Conservation (phyloP, 352 stramenopile species). For the Phytophthora pistaciae region DNA sequence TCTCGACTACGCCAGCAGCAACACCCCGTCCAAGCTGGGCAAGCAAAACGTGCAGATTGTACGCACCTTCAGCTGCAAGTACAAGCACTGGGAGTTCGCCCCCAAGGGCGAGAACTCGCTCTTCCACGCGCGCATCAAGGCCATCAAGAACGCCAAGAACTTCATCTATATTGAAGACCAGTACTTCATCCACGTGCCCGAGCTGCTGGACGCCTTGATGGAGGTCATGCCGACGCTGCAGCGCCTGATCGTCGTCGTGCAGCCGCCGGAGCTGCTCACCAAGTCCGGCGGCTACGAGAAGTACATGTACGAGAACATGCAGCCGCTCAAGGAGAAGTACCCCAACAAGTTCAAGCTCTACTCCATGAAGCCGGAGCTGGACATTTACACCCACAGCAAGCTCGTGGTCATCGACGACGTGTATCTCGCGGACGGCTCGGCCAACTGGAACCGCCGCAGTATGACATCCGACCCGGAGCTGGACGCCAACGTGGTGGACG, state of each 20-base stretch:
- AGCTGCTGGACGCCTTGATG: constrained; percentile 51
- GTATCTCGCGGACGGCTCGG: constrained; percentile 56
- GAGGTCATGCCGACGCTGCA: constrained; percentile 50
- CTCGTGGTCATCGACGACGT: constrained; percentile 66
- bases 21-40: constrained; percentile 21
- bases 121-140: constrained; percentile 59
- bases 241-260: constrained; percentile 57
- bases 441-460: constrained; percentile 72
- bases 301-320: constrained; percentile 57
- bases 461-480: too few relatives aligned
- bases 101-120: constrained; percentile 56
- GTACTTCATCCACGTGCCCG: constrained; percentile 64
- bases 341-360: constrained; percentile 65
- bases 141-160: constrained; percentile 62
- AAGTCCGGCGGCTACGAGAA: constrained; percentile 48
- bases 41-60: constrained; percentile 58
- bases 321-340: constrained; percentile 46
- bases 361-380: constrained; percentile 36
- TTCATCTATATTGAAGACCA: constrained; percentile 80
- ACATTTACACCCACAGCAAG: constrained; percentile 69
- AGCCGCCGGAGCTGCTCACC: constrained; percentile 34
- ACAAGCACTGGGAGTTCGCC: constrained; percentile 55
- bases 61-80: constrained; percentile 66
- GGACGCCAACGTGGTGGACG: constrained; percentile 62
- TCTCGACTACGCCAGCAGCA: constrained; percentile 18